Evolutionary conservation across 306 rosid genomes (phyloP).

Genomic region (Prunus armeniaca): DNA sequence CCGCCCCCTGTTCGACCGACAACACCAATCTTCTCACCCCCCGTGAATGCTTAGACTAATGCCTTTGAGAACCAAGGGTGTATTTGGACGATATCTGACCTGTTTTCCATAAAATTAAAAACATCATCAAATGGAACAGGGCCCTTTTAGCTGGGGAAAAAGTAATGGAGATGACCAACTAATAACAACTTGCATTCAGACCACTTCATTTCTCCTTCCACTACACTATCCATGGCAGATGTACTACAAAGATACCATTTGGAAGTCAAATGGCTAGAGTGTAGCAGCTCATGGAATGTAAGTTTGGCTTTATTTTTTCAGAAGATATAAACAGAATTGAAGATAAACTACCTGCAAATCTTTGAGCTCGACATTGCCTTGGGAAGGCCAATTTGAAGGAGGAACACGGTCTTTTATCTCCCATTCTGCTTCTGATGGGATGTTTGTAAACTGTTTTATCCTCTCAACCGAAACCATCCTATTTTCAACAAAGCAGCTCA

Average conservation of each 20-base stretch:
- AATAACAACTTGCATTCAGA: not conserved
- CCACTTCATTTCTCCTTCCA: not conserved
- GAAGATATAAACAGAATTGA: not conserved
- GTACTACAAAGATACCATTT: too few relatives aligned
- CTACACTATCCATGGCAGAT: too few relatives aligned
- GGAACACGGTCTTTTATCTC: conserved; percentile 50
- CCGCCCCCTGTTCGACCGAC: conserved; percentile 98
- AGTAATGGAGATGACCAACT: not conserved
- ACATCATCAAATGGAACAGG: not conserved
- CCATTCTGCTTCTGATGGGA: conserved; percentile 88
- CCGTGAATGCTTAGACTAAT: conserved; percentile 71
- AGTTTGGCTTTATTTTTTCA: not conserved
- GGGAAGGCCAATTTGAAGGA: conserved; percentile 84
- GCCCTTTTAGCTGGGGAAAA: not conserved
- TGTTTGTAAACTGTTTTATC: conserved; percentile 69
- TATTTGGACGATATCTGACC: conserved; percentile 88
- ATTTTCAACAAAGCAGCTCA: conserved; percentile 92
- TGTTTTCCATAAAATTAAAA: conserved; percentile 29
- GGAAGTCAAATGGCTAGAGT: too few relatives aligned
- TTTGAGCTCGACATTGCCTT: conserved; percentile 71
- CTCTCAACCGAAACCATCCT: conserved; percentile 98
- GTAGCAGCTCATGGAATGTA: too few relatives aligned
- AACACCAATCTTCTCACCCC: conserved; percentile 88
- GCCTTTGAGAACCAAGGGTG: conserved; percentile 93
- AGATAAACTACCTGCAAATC: conserved; percentile 65